Evolutionary conservation across 2,329 filamentous ascomycete genomes (phyloP), one percentile per base, ranked within the genome.

Genomic region (Fusarium acutatum): DNA sequence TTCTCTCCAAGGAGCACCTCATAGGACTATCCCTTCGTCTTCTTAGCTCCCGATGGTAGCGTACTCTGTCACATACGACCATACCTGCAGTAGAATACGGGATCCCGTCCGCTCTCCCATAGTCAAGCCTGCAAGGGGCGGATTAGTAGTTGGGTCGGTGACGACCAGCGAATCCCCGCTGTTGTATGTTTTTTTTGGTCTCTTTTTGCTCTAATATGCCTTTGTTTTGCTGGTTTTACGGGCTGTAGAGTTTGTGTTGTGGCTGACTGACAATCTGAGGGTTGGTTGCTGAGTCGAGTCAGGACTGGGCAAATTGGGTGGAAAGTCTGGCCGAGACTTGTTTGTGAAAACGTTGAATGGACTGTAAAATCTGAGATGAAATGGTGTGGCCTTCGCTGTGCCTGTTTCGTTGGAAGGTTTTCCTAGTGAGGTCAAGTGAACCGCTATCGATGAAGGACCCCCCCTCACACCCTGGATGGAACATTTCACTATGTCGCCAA

Each of bases 31-130:
- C n/a, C n/a, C n/a, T n/a, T n/a, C n/a, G n/a, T n/a, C n/a, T n/a
- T n/a, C n/a, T n/a, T n/a, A n/a, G n/a, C n/a, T n/a, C n/a, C n/a
- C n/a, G n/a, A n/a, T n/a, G n/a, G n/a, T n/a, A n/a, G n/a, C n/a
- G n/a, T n/a, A n/a, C n/a, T n/a, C n/a, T n/a, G n/a, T n/a, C 22
- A 69, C 69, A 72, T 72, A 72, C 69, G 64, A 60, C 59, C 69
- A 72, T 52, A 69, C 69, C 64, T 57, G 52, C 59, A 52, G 57
- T 64, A 68, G 52, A 72, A 72, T 64, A 72, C 68, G 58, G 69
- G 69, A 72, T 68, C 69, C 63, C 69, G 64, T 72, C 54, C 44
- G 69, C 68, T 72, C 64, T 72, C 69, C 59, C 59, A 35, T 60
- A 56, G 68, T 72, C 63, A 72, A 71, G 58, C 66, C 58, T 67